Percentiles rank a stretch among this genome's conserved stretches.
phyloP scores from a whole-genome alignment of 1,284 basidiomycete genomes.

The Porogramme epimiltina region DNA sequence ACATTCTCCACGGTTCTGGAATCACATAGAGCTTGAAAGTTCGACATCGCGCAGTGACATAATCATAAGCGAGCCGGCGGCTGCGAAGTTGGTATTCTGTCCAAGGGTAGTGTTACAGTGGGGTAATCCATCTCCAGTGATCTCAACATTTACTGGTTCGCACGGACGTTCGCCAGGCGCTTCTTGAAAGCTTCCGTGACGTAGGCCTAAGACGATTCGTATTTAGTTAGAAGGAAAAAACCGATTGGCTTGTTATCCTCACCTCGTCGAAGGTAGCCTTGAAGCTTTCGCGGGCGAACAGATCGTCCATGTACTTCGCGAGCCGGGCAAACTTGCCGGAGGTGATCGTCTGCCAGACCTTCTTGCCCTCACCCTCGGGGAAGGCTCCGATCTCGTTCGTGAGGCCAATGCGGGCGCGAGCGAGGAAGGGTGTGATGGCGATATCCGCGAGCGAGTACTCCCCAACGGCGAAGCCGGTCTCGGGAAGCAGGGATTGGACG shows the following conservation, averaged over 20 bases:
- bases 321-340: constrained; percentile 31
- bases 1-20: no score
- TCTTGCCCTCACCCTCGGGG: constrained; percentile 17
- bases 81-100: no score
- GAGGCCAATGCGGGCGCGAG: constrained; percentile 13
- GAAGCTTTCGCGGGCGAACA: constrained; percentile 33
- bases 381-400: constrained; percentile 16
- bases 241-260: neutral
- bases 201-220: neutral
- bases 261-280: constrained; percentile 35
- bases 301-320: constrained; percentile 28
- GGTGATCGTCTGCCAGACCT: constrained; percentile 10
- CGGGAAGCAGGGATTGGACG: constrained; percentile 34
- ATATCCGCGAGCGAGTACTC: constrained; percentile 19
- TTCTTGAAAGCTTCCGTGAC: neutral
- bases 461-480: constrained; percentile 14
- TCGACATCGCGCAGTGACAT: no score
- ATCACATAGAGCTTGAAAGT: no score
- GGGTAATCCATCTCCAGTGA: neutral
- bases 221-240: neutral
- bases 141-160: neutral
- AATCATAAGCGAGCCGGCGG: no score
- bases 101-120: neutral
- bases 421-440: constrained; percentile 18
- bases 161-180: neutral